phyloP scores from a whole-genome alignment of 495 filamentous ascomycete genomes.

The Chaetomidium leptoderma region DNA sequence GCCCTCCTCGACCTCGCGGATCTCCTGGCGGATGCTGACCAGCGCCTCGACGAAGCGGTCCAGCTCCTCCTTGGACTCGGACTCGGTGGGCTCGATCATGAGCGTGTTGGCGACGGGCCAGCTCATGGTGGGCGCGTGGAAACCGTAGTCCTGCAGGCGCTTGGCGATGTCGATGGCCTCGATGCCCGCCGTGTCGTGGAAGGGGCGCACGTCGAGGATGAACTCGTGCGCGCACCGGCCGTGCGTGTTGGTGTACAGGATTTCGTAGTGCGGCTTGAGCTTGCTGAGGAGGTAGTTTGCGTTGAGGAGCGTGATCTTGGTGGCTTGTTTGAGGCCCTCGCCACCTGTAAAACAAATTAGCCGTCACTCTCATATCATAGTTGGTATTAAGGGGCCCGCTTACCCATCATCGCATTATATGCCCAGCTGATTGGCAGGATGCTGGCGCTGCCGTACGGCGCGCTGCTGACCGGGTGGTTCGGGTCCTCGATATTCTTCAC shows the following conservation, averaged over 20 bases:
- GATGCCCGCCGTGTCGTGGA: conserved; percentile 79
- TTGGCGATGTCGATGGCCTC: conserved; percentile 98
- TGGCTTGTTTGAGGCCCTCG: conserved; percentile 86
- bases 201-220: conserved; percentile 85
- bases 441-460: conserved; percentile 86
- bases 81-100: conserved; percentile 98
- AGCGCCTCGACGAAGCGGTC: conserved; percentile 93
- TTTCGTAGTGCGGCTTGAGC: conserved; percentile 82
- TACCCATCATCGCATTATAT: conserved; percentile 95
- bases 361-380: conserved; percentile 16
- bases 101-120: conserved; percentile 96
- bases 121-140: conserved; percentile 97
- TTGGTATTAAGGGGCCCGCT: conserved; percentile 23
- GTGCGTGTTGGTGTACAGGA: conserved; percentile 86
- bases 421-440: conserved; percentile 97
- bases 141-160: conserved; percentile 95
- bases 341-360: conserved; percentile 46
- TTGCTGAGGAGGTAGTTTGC: conserved; percentile 96
- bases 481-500: conserved; percentile 33
- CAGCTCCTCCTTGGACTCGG: conserved; percentile 86
- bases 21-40: conserved; percentile 84
- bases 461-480: conserved; percentile 71
- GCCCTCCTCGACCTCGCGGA: conserved; percentile 78
- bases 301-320: conserved; percentile 89
- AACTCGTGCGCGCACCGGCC: conserved; percentile 96